These are phyloP conservation scores for Pisolithus marmoratus DNA, from an alignment of 768 basidiomycete species.

Conservation along the genomic window DNA sequence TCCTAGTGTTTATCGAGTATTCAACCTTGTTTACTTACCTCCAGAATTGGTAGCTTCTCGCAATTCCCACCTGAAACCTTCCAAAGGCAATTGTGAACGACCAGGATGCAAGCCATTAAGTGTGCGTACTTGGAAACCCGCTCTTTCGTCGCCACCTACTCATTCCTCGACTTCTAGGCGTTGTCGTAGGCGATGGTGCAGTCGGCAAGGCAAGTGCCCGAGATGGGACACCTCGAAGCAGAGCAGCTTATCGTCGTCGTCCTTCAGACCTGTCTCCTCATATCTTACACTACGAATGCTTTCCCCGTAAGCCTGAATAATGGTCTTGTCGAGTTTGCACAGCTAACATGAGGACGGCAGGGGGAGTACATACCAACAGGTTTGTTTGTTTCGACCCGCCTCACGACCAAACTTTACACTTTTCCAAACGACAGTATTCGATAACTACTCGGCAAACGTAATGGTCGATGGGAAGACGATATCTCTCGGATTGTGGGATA, in stretches of 20 bases:
- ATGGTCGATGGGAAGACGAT: constrained; percentile 99
- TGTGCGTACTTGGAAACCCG: constrained; percentile 43
- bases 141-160: constrained; percentile 24
- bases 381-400: constrained; percentile 23
- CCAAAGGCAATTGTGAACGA: constrained; percentile 12
- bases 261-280: constrained; percentile 89
- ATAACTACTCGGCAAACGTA: constrained; percentile 98
- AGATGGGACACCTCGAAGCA: background rate
- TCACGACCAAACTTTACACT: background rate
- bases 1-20: background rate
- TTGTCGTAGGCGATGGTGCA: constrained; percentile 98
- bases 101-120: constrained; percentile 84
- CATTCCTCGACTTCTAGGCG: constrained; percentile 50
- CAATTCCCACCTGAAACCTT: constrained; percentile 2
- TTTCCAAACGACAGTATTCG: constrained; percentile 64
- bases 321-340: constrained; percentile 7
- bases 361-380: constrained; percentile 97
- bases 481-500: constrained; percentile 98
- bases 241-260: constrained; percentile 8
- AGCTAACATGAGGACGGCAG: constrained; percentile 35
- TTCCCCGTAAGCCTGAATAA: constrained; percentile 66
- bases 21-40: constrained; percentile 10
- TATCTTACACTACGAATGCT: constrained; percentile 98
- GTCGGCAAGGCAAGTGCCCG: constrained; percentile 79
- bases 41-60: constrained; percentile 7